Base-by-base conservation (phyloP, 805 yeast species). In the Peterozyma toletana region DNA sequence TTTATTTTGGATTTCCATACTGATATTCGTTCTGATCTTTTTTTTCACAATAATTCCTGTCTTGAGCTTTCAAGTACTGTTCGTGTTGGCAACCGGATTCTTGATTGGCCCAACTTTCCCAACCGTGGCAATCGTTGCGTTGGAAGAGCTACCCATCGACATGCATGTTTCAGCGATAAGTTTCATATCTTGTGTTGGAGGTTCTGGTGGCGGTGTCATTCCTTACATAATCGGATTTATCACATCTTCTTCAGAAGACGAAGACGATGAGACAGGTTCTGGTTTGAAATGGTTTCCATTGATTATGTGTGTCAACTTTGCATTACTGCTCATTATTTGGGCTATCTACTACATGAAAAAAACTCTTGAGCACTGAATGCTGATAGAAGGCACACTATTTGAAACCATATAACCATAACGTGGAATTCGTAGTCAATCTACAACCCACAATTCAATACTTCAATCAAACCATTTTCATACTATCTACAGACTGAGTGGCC, bases 141-240 rank as follows among this genome's bases (percentile, higher is more conserved):
- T 84, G 38, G 77, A 78, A 43, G 63, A 78, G 1, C 58, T 87
- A 36, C 95, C 95, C 0, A 60, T 64, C 30, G 70, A 68, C 37
- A 62, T 73, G 42, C 85, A 84, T 42, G 75, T 84, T 10, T 62
- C 77, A 13, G 90, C 88, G 1, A 71, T 87, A 6, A 89, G 95
- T 1, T 68, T 84, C 43, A 78, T 83, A 16, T 79, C 89, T 43
- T 88, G 93, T 0, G 57, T 86, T 46, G 95, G 95, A 5, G 91
- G 93, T 3, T 77, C 83, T n/a, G 96, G 95, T 1, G 85, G 83
- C n/a, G 93, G 95, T 0, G 69, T 77, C 0, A 48, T 86, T 7
- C 93, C 95, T 1, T 83, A 78, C 49, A 41, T 77, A 2, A 70
- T 81, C 30, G 95, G 95, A 47, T 68, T 16, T 27, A 49, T 67